Evolutionary conservation across 2,329 filamentous ascomycete species (phyloP).

Genomic region (Penicillium olsonii): DNA sequence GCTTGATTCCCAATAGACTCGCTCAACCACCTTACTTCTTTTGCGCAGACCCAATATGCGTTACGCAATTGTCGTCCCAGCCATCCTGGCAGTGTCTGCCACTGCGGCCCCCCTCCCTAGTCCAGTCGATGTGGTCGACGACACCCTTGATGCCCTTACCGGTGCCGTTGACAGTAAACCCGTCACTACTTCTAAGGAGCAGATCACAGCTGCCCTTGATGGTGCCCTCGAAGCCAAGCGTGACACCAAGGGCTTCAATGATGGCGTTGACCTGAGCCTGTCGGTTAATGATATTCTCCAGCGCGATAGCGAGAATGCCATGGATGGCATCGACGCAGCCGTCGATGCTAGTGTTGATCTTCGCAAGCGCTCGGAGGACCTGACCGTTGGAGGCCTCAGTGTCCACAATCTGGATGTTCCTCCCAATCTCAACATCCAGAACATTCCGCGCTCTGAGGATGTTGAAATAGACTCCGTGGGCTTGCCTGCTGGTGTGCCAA

Average conservation of each 20-base stretch:
- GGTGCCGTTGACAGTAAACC: neutral
- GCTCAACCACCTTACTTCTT: neutral
- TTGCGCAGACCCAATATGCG: neutral
- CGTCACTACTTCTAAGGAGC: too few relatives aligned
- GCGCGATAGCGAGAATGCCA: neutral
- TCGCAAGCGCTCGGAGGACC: neutral
- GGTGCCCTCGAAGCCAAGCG: neutral
- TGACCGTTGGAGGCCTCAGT: neutral
- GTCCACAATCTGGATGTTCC: neutral
- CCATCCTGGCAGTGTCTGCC: constrained; percentile 6
- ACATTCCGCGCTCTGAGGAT: neutral
- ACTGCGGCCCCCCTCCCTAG: constrained; percentile 9
- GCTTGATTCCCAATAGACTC: neutral
- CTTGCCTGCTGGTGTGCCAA: neutral
- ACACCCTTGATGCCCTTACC: neutral
- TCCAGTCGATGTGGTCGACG: neutral
- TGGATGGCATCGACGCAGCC: neutral
- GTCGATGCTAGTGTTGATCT: neutral
- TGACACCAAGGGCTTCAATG: neutral
- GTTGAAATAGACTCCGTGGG: neutral
- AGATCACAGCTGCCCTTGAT: too few relatives aligned
- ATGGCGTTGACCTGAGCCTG: neutral
- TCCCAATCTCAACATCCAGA: neutral
- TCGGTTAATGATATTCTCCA: neutral
- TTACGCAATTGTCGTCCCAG: constrained; percentile 7